Evolutionary conservation across 306 rosid genomes (phyloP), one percentile per base, ranked within the genome.

Genomic region (Castanea mollissima): DNA sequence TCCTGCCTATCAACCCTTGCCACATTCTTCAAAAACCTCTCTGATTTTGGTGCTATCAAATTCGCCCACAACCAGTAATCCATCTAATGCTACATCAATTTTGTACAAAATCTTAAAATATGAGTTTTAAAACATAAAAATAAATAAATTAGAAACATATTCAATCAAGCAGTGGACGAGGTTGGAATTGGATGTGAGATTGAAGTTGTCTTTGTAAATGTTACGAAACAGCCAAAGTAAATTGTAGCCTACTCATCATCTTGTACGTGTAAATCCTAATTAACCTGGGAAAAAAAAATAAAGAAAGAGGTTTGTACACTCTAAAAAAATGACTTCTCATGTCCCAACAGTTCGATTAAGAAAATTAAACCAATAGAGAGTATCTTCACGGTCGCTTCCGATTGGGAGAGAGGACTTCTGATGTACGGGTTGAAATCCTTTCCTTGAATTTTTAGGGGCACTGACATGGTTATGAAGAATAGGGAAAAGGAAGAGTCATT

Each of bases 1-100:
- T 94, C 92, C 81, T 88, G 97, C 58, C 80, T 80, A 59, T 83
- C 83, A 81, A 91, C 99, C 84, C 97, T 91, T 76, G 87, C 86
- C 23, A 92, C 96, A 27, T 82, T 89, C 76, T 82, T 88, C 81
- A 94, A 52, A 14, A 85, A 84, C 82, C 95, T 88, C 51, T 92
- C 89, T 0, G 92, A 88, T 65, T 90, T 87, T 7, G 97, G 97
- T 57, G 97, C 92, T 13, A 91, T 87, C 83, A 94, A 81, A 82
- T 94, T 97, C 55, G 89, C 89, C 99, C 99, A 94, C 27, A 94
- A 85, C 99, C 96, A 94, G 85, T 88, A 94, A 86, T 94, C 99
- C 71, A 94, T 74, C 0, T 97, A 92, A 64, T 91, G 99, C 97
- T 94, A 88, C 88, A 85, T 38, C 46, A 38, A 38, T 38, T 38